Evolutionary conservation across 306 rosid genomes (phyloP).

Genomic region (Vicia villosa): DNA sequence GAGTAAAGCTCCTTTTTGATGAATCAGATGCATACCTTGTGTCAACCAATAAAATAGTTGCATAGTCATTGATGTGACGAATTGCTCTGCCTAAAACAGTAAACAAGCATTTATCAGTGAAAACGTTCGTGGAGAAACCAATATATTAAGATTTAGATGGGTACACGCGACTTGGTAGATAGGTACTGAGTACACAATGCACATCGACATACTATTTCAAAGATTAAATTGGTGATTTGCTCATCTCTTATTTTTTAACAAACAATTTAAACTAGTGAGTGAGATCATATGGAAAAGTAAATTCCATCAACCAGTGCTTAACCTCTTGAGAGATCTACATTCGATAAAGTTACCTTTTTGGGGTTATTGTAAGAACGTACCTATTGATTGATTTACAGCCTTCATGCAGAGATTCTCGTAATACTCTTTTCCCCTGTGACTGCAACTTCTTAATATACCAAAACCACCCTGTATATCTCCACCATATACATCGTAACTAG

Average conservation of each 20-base stretch:
- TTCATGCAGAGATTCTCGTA: constrained; percentile 99
- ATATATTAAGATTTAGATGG: not conserved
- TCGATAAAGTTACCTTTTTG: not conserved
- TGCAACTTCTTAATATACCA: constrained; percentile 77
- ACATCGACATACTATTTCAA: not conserved
- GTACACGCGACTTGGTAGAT: not conserved
- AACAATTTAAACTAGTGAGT: constrained; percentile 23
- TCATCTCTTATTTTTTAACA: not conserved
- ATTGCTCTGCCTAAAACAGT: constrained; percentile 80
- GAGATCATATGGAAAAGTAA: constrained; percentile 10
- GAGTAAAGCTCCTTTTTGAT: constrained; percentile 58
- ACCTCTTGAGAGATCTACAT: constrained; percentile 28
- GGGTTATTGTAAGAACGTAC: constrained; percentile 49
- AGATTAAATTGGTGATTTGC: no score
- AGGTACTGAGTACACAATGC: not conserved
- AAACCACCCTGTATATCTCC: constrained; percentile 70
- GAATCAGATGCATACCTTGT: constrained; percentile 69
- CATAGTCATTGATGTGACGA: constrained; percentile 87
- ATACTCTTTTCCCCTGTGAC: constrained; percentile 79
- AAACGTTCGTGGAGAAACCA: constrained; percentile 21
- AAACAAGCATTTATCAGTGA: constrained; percentile 24
- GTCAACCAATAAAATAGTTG: constrained; percentile 82
- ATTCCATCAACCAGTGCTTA: constrained; percentile 18
- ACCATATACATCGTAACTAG: constrained; percentile 41
- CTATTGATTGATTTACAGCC: constrained; percentile 96